phyloP scores from a whole-genome alignment of 2,329 filamentous ascomycete species.

The Cordyceps cateniannulata region DNA sequence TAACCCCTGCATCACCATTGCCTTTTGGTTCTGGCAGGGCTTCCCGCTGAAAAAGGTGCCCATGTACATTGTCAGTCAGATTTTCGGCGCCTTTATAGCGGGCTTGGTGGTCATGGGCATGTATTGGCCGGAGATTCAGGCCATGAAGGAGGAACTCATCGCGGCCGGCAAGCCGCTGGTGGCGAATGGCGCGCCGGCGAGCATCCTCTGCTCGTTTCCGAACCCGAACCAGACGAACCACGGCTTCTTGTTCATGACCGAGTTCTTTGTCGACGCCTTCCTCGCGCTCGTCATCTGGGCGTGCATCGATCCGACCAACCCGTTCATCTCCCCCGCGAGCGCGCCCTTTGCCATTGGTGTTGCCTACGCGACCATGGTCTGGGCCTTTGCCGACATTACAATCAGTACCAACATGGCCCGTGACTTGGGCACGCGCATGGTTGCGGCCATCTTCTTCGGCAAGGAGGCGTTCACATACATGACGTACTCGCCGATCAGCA shows the following conservation, averaged over 20 bases:
- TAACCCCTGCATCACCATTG: conserved; percentile 44
- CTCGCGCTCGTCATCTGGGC: conserved; percentile 54
- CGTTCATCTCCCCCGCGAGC: conserved; percentile 41
- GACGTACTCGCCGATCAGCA: conserved; percentile 44
- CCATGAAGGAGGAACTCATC: conserved; percentile 27
- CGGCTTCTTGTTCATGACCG: conserved; percentile 51
- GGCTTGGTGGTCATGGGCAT: conserved; percentile 48
- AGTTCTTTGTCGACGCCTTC: conserved; percentile 53
- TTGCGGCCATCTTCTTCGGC: conserved; percentile 47
- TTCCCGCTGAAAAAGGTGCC: conserved; percentile 54
- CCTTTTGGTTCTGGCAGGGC: conserved; percentile 45
- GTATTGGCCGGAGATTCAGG: conserved; percentile 43
- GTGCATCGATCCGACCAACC: conserved; percentile 50
- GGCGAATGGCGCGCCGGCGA: conserved; percentile 42
- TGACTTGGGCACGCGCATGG: conserved; percentile 52
- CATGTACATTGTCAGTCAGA: conserved; percentile 49
- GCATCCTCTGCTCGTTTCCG: conserved; percentile 49
- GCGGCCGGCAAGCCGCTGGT: conserved; percentile 27
- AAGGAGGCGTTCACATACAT: conserved; percentile 21
- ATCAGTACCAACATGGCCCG: conserved; percentile 52
- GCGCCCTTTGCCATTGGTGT: conserved; percentile 50
- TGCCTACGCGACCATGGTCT: conserved; percentile 46
- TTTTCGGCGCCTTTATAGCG: conserved; percentile 50
- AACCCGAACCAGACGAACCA: conserved; percentile 42
- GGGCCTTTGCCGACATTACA: conserved; percentile 49